A percentile compares a stretch with the other conserved stretches of the same genome.
These are phyloP conservation scores for Clarkia xantiana DNA, from an alignment of 345 rosid genomes.

Conservation along the genomic window DNA sequence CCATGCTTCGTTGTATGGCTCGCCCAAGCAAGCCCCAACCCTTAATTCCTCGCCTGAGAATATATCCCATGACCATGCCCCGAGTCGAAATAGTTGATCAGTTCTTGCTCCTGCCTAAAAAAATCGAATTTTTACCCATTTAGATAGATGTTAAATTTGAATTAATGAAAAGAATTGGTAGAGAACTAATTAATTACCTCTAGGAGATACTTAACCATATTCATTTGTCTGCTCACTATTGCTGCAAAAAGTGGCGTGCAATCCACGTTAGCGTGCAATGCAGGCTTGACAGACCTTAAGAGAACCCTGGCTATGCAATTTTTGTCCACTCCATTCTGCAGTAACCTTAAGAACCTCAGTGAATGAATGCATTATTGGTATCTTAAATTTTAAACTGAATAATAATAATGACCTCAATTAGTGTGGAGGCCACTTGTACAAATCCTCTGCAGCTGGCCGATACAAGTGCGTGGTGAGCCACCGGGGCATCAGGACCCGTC, in stretches of 20 bases:
- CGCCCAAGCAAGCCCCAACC: conserved; percentile 25
- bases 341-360: no score
- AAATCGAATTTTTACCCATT: background rate
- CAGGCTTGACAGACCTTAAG: conserved; percentile 17
- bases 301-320: conserved; percentile 11
- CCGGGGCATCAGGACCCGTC: conserved; percentile 13
- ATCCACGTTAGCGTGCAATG: conserved; percentile 19
- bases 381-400: conserved; percentile 1
- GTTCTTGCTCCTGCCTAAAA: conserved; percentile 21
- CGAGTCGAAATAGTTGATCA: conserved; percentile 13
- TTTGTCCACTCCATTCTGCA: conserved; percentile 21
- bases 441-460: conserved; percentile 22
- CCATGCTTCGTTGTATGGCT: conserved; percentile 23
- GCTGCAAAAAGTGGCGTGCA: conserved; percentile 24
- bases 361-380: no score
- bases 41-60: conserved; percentile 25
- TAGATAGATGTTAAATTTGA: no score
- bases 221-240: conserved; percentile 20
- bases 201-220: conserved; percentile 18
- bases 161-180: background rate
- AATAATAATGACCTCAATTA: conserved; percentile 23
- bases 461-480: conserved; percentile 19
- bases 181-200: conserved; percentile 11
- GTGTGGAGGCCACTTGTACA: conserved; percentile 13
- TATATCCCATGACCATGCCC: conserved; percentile 29